These are phyloP conservation scores for Puccinia horiana DNA, from an alignment of 1,284 basidiomycete genomes.

Conservation along the genomic window DNA sequence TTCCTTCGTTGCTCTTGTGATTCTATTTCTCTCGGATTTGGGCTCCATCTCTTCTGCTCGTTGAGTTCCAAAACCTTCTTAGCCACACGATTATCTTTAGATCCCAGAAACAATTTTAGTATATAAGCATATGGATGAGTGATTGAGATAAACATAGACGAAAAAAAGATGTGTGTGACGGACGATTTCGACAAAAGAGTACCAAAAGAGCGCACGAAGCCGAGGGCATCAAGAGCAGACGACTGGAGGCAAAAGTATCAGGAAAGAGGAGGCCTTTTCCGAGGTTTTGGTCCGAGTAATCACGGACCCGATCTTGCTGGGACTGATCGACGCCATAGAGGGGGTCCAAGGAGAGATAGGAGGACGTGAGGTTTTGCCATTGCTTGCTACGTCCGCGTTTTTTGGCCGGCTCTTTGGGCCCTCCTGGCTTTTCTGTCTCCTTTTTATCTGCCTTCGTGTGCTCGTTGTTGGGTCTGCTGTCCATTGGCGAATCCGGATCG, in stretches of 20 bases:
- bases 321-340: slow-evolving; percentile 35
- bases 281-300: slow-evolving; percentile 14
- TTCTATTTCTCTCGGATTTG: slow-evolving; percentile 56
- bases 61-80: slow-evolving; percentile 32
- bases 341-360: slow-evolving; percentile 41
- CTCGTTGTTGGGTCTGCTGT: neutral
- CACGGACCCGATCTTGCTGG: slow-evolving; percentile 32
- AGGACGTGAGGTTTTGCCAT: slow-evolving; percentile 48
- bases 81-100: slow-evolving; percentile 41
- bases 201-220: slow-evolving; percentile 43
- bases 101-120: no score
- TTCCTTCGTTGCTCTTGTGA: slow-evolving; percentile 59
- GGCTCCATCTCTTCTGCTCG: slow-evolving; percentile 33
- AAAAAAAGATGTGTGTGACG: neutral
- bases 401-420: neutral
- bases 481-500: slow-evolving; percentile 20
- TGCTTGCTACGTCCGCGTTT: slow-evolving; percentile 29
- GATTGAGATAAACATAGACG: neutral
- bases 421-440: neutral
- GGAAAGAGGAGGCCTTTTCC: slow-evolving; percentile 42
- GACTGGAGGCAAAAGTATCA: slow-evolving; percentile 47
- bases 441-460: neutral
- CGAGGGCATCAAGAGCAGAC: slow-evolving; percentile 47
- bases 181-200: slow-evolving; percentile 45
- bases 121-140: neutral